These are phyloP conservation scores for Udeniomyces megalosporus DNA, from an alignment of 768 basidiomycete genomes.

Conservation along the genomic window DNA sequence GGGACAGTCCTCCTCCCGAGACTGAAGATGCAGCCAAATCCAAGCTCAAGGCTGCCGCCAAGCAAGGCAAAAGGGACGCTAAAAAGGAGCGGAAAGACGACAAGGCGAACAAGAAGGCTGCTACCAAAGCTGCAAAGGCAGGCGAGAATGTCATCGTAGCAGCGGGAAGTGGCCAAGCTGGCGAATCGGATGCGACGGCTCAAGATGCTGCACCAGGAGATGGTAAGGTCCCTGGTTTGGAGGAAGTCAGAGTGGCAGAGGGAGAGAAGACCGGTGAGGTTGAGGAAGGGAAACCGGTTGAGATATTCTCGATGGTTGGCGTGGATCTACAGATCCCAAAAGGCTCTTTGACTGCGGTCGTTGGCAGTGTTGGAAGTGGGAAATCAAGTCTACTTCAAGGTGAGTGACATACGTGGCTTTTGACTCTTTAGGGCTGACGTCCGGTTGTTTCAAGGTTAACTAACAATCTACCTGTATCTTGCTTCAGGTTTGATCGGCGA, in stretches of 20 bases:
- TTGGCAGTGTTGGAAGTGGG: conserved; percentile 60
- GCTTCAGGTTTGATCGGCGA: conserved; percentile 62
- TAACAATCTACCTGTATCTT: no score
- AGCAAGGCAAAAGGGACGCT: conserved; percentile 8
- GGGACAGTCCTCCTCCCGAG: conserved; percentile 35
- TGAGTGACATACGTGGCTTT: no score
- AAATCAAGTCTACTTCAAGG: conserved; percentile 41
- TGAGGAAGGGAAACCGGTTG: conserved; percentile 1
- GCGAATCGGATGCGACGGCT: background rate
- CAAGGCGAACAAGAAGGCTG: background rate
- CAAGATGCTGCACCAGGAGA: conserved; percentile 1
- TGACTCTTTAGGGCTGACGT: no score
- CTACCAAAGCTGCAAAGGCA: background rate
- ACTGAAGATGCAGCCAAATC: background rate
- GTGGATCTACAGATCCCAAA: conserved; percentile 53
- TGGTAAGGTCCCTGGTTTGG: background rate
- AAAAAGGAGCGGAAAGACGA: background rate
- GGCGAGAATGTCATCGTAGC: background rate
- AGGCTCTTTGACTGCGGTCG: conserved; percentile 67
- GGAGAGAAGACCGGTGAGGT: conserved; percentile 13
- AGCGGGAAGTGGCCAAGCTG: background rate
- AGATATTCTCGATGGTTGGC: conserved; percentile 48
- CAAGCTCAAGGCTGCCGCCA: background rate
- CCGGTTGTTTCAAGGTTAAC: no score
- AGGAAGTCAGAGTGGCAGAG: background rate